These are phyloP conservation scores for Aspergillus indologenus DNA, from an alignment of 495 filamentous ascomycete genomes.

Conservation along the genomic window DNA sequence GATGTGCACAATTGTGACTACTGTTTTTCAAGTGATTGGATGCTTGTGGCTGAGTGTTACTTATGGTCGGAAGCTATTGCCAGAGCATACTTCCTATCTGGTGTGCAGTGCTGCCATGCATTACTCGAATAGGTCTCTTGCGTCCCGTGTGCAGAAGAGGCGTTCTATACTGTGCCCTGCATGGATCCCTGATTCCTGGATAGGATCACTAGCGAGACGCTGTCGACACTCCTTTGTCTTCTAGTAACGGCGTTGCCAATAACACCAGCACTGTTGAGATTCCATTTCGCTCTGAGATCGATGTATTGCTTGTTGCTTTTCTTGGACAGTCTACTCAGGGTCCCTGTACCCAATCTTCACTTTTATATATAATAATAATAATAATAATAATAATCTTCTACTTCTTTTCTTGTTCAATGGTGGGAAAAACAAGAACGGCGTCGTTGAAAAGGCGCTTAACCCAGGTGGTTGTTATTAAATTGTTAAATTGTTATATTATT, in stretches of 20 bases:
- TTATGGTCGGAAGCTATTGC: not conserved
- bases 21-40: not conserved
- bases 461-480: too few relatives aligned
- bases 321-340: not conserved
- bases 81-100: not conserved
- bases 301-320: not conserved
- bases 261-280: not conserved
- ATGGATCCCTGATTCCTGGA: conserved; percentile 12
- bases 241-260: not conserved
- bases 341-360: not conserved
- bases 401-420: not conserved
- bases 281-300: not conserved
- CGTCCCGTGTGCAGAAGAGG: conserved; percentile 20
- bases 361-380: too few relatives aligned
- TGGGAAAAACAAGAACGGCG: not conserved
- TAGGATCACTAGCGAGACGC: not conserved
- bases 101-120: not conserved
- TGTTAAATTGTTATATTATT: not conserved
- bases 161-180: conserved; percentile 17
- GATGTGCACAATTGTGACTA: not conserved
- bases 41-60: not conserved
- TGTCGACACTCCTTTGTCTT: not conserved
- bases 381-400: too few relatives aligned
- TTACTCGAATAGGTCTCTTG: conserved; percentile 25
- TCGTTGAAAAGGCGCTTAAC: not conserved